A percentile compares a stretch with the other conserved stretches of the same genome.
Evolutionary conservation across 805 yeast genomes (phyloP).

Genomic region (Martiniozyma abietophila): DNA sequence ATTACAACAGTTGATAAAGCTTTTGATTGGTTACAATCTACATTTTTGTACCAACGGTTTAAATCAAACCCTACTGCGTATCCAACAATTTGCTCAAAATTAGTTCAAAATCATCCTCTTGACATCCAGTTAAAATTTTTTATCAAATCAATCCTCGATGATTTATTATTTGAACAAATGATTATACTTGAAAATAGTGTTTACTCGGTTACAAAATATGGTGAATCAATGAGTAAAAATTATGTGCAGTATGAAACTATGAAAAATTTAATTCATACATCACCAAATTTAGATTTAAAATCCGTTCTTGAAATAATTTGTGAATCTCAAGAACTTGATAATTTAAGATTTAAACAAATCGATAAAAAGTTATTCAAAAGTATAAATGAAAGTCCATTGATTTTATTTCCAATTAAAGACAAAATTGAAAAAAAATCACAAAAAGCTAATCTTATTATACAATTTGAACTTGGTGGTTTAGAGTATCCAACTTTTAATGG

Average conservation of each 20-base stretch:
- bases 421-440: slow-evolving; percentile 23
- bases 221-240: slow-evolving; percentile 40
- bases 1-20: slow-evolving; percentile 56
- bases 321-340: slow-evolving; percentile 32
- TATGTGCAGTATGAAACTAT: slow-evolving; percentile 38
- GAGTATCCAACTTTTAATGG: slow-evolving; percentile 38
- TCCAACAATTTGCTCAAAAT: slow-evolving; percentile 35
- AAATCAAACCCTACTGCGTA: slow-evolving; percentile 70
- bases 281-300: slow-evolving; percentile 8
- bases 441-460: slow-evolving; percentile 35
- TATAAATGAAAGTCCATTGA: slow-evolving; percentile 31
- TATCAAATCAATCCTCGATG: slow-evolving; percentile 20
- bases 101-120: slow-evolving; percentile 8
- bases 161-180: slow-evolving; percentile 26
- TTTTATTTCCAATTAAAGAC: slow-evolving; percentile 29
- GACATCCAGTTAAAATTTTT: slow-evolving; percentile 6
- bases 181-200: slow-evolving; percentile 14
- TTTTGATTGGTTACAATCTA: slow-evolving; percentile 63
- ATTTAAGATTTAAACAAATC: slow-evolving; percentile 31
- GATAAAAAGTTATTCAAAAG: slow-evolving; percentile 38
- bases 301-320: slow-evolving; percentile 25
- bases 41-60: slow-evolving; percentile 61
- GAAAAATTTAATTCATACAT: slow-evolving; percentile 24
- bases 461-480: slow-evolving; percentile 41
- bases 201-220: slow-evolving; percentile 31